Percentiles rank a stretch among this genome's conserved stretches.
Evolutionary conservation across 2,329 filamentous ascomycete genomes (phyloP).

Genomic region (Colletotrichum eremochloae): DNA sequence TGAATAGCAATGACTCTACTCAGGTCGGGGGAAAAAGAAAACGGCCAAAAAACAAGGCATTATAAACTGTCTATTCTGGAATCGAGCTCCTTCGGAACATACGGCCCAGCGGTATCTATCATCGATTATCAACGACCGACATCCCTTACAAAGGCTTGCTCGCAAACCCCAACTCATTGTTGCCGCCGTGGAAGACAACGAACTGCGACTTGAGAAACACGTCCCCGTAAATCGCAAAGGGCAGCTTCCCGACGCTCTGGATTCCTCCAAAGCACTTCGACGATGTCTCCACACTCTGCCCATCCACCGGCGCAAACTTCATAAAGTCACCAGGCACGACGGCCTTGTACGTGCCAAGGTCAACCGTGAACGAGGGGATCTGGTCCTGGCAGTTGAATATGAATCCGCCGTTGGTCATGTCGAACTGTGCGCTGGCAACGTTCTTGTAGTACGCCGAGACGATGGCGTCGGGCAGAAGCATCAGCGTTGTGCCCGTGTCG

Average conservation of each 20-base stretch:
- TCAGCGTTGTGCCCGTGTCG: slow-evolving; percentile 79
- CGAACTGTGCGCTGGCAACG: slow-evolving; percentile 64
- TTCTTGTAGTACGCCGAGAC: slow-evolving; percentile 71
- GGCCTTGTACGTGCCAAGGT: slow-evolving; percentile 52
- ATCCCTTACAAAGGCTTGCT: slow-evolving; percentile 50
- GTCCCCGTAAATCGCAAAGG: slow-evolving; percentile 57
- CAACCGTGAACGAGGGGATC: slow-evolving; percentile 60
- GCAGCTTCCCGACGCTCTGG: slow-evolving; percentile 53
- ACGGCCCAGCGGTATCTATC: background rate
- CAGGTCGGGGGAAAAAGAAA: background rate
- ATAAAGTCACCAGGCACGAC: slow-evolving; percentile 54
- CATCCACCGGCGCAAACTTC: slow-evolving; percentile 51
- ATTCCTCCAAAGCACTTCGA: slow-evolving; percentile 54
- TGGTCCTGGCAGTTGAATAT: slow-evolving; percentile 67
- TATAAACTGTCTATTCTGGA: background rate
- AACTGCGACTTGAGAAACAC: slow-evolving; percentile 60
- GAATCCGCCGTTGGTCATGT: slow-evolving; percentile 65
- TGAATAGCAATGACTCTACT: background rate
- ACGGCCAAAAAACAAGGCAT: background rate
- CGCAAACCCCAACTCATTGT: slow-evolving; percentile 53
- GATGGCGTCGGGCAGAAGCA: slow-evolving; percentile 68
- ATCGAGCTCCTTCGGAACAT: background rate
- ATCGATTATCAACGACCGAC: background rate
- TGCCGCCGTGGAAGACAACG: slow-evolving; percentile 56
- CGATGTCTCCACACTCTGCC: slow-evolving; percentile 30